These are phyloP conservation scores for Byssochlamys sp. DNA, from an alignment of 2,329 filamentous ascomycete genomes.

Conservation along the genomic window DNA sequence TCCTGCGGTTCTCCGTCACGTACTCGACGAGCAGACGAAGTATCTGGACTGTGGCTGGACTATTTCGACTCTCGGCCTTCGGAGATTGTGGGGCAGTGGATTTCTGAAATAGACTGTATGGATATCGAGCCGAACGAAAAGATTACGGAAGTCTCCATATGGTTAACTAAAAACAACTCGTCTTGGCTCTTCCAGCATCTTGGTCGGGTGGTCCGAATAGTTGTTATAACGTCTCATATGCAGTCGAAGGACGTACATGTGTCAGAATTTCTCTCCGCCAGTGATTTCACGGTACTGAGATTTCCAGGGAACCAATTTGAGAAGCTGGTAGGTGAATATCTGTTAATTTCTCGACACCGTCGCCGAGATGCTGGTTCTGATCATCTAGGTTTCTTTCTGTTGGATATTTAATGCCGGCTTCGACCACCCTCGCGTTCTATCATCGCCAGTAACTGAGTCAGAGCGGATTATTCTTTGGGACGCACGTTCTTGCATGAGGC, in stretches of 20 bases:
- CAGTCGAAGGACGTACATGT: background rate
- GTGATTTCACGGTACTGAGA: too few species aligned
- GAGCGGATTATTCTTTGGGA: too few species aligned
- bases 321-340: too few species aligned
- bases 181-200: background rate
- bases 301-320: too few species aligned
- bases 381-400: too few species aligned
- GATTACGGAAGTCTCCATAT: conserved; percentile 1
- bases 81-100: conserved; percentile 3
- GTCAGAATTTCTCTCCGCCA: background rate
- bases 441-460: too few species aligned
- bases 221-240: background rate
- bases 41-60: background rate
- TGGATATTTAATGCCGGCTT: too few species aligned
- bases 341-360: too few species aligned
- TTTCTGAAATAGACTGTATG: conserved; percentile 1
- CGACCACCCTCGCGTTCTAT: too few species aligned
- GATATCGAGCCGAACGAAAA: background rate
- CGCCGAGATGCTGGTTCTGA: too few species aligned
- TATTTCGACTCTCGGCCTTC: background rate
- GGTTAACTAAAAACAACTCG: background rate
- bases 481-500: background rate
- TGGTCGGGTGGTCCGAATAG: conserved; percentile 1
- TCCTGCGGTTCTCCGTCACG: background rate
- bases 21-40: background rate